These are phyloP conservation scores for Ceratocystis destructans DNA, from an alignment of 2,329 filamentous ascomycete genomes.

Conservation along the genomic window DNA sequence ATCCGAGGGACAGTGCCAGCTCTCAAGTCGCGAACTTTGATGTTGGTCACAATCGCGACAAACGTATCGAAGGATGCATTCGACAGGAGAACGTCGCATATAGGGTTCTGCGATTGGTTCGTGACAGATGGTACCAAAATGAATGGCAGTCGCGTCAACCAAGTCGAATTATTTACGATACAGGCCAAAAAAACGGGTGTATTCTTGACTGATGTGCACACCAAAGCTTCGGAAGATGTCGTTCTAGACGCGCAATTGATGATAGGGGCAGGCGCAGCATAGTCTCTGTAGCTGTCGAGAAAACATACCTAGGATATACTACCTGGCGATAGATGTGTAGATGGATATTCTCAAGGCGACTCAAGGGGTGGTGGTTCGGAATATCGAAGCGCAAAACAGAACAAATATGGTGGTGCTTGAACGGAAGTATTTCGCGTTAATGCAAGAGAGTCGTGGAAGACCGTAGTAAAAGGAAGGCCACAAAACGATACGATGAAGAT, in stretches of 20 bases:
- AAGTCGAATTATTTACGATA: not conserved
- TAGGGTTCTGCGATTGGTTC: not conserved
- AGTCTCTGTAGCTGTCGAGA: not conserved
- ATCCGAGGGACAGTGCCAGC: not conserved
- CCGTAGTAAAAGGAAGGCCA: not conserved
- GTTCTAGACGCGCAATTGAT: conserved; percentile 5
- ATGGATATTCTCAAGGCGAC: not conserved
- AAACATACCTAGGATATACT: conserved; percentile 2
- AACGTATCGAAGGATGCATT: not conserved
- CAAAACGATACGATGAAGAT: not conserved
- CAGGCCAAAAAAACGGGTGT: not conserved
- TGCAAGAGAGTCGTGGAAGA: not conserved
- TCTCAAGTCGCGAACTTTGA: not conserved
- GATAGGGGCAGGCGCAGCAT: not conserved
- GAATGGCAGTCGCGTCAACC: not conserved
- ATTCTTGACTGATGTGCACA: not conserved
- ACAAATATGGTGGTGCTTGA: not conserved
- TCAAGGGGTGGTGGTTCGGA: not conserved
- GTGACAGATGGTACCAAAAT: not conserved
- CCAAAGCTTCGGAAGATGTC: not conserved
- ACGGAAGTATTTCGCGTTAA: not conserved
- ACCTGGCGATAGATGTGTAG: not conserved
- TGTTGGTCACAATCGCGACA: not conserved
- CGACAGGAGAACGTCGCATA: too few relatives aligned
- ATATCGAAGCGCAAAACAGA: not conserved